Percentiles rank a stretch among this genome's conserved stretches.
phyloP scores from a whole-genome alignment of 257 asterid species.

The Solanum piurae region DNA sequence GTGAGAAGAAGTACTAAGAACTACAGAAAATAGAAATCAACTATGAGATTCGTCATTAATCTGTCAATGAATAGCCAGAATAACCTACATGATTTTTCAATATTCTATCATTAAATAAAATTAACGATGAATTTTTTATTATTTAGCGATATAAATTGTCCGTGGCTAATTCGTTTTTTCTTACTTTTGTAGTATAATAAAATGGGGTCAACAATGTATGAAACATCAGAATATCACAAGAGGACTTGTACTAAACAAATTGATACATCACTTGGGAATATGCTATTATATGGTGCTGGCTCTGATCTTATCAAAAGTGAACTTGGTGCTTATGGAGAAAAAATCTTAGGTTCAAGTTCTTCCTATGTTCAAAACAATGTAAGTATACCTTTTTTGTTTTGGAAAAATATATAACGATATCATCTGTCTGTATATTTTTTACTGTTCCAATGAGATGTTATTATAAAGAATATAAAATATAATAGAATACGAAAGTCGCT shows the following conservation, averaged over 20 bases:
- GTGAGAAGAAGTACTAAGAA: neutral
- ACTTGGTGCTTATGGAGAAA: constrained; percentile 6
- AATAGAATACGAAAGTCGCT: too few relatives aligned
- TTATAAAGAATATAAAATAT: neutral
- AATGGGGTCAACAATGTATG: neutral
- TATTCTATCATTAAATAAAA: neutral
- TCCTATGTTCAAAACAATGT: constrained; percentile 1
- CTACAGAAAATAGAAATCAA: neutral
- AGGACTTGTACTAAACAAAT: neutral
- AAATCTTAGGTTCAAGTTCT: constrained; percentile 6
- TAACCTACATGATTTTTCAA: neutral
- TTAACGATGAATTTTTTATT: neutral
- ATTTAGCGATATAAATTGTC: neutral
- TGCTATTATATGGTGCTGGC: constrained; percentile 6
- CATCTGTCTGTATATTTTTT: neutral
- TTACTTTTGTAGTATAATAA: neutral
- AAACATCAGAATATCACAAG: neutral
- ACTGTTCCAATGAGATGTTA: neutral
- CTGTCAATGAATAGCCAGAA: neutral
- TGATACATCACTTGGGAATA: neutral
- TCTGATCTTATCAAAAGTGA: neutral
- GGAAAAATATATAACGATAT: too few relatives aligned
- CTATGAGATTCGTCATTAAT: too few relatives aligned
- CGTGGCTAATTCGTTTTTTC: neutral
- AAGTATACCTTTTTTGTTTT: too few relatives aligned